Percentiles rank a stretch among this genome's conserved stretches.
phyloP scores from a whole-genome alignment of 208 protist genomes.

The Trypanosoma congolense region DNA sequence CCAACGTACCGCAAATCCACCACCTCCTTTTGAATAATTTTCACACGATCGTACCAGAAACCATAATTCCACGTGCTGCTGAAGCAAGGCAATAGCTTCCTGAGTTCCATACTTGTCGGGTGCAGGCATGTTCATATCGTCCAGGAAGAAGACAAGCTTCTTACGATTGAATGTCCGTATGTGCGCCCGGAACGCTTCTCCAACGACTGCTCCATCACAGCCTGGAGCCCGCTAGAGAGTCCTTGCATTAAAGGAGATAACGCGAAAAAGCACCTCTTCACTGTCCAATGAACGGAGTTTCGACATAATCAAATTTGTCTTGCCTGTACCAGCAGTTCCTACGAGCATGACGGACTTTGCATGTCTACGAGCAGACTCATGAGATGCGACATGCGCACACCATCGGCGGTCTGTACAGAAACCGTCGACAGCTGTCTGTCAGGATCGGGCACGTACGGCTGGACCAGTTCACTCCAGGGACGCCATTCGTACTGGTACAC shows the following conservation, averaged over 20 bases:
- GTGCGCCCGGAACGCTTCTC: slow-evolving; percentile 96
- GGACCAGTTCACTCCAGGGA: slow-evolving; percentile 91
- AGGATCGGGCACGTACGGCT: slow-evolving; percentile 87
- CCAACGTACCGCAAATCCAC: slow-evolving; percentile 94
- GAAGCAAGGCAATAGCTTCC: slow-evolving; percentile 94
- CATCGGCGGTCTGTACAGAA: slow-evolving; percentile 94
- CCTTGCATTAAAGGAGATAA: slow-evolving; percentile 96
- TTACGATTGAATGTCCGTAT: slow-evolving; percentile 94
- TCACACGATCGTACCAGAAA: slow-evolving; percentile 97
- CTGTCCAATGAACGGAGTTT: slow-evolving; percentile 90
- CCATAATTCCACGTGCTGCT: slow-evolving; percentile 97
- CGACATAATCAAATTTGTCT: slow-evolving; percentile 97
- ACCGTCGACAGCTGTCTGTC: slow-evolving; percentile 88
- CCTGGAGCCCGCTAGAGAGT: slow-evolving; percentile 90
- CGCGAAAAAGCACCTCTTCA: slow-evolving; percentile 90
- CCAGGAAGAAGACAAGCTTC: slow-evolving; percentile 97
- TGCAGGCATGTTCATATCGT: slow-evolving; percentile 98
- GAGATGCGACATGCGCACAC: slow-evolving; percentile 93
- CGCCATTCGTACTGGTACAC: slow-evolving; percentile 80
- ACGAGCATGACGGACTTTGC: slow-evolving; percentile 95
- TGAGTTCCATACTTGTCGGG: slow-evolving; percentile 98
- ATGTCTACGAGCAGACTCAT: slow-evolving; percentile 92
- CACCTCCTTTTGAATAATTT: slow-evolving; percentile 94
- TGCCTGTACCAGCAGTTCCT: slow-evolving; percentile 95
- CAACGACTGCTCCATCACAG: slow-evolving; percentile 94